These are phyloP conservation scores for Dendrocalamus sinicus DNA, from an alignment of 176 grass and related monocot species.

Conservation along the genomic window DNA sequence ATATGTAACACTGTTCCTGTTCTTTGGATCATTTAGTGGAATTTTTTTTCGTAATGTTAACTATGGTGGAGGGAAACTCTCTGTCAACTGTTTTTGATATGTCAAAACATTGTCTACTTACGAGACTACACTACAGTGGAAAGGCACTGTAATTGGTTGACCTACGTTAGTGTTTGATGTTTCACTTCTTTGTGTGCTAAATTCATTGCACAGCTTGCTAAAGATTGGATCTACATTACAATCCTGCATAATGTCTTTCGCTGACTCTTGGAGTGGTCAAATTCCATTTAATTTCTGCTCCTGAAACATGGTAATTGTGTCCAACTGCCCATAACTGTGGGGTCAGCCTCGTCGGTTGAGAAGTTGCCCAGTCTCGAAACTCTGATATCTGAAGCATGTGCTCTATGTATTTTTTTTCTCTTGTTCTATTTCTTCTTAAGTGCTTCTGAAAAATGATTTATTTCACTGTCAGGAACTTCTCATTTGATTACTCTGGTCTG, in stretches of 20 bases:
- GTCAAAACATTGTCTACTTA: constrained; percentile 24
- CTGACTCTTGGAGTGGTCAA: constrained; percentile 1
- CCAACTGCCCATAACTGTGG: neutral
- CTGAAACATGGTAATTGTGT: constrained; percentile 13
- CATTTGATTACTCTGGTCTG: constrained; percentile 17
- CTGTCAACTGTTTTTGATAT: constrained; percentile 17
- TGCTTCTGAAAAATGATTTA: neutral
- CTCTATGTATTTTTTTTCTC: neutral
- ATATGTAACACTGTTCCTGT: constrained; percentile 53
- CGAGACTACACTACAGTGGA: neutral
- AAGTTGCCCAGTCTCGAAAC: constrained; percentile 1
- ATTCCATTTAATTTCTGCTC: constrained; percentile 22
- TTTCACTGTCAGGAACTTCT: neutral
- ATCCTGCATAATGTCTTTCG: neutral
- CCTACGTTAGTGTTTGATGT: constrained; percentile 17
- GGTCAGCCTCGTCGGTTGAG: neutral
- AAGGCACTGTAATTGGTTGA: neutral
- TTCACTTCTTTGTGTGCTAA: constrained; percentile 15
- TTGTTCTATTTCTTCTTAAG: constrained; percentile 32
- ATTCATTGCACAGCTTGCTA: constrained; percentile 28
- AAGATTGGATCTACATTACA: constrained; percentile 18
- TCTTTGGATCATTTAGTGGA: constrained; percentile 50
- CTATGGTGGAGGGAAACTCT: constrained; percentile 24
- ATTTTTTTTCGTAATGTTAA: constrained; percentile 35
- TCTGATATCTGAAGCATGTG: constrained; percentile 14